phyloP scores from a whole-genome alignment of 2,329 filamentous ascomycete genomes.

The Aspergillus brasiliensis region DNA sequence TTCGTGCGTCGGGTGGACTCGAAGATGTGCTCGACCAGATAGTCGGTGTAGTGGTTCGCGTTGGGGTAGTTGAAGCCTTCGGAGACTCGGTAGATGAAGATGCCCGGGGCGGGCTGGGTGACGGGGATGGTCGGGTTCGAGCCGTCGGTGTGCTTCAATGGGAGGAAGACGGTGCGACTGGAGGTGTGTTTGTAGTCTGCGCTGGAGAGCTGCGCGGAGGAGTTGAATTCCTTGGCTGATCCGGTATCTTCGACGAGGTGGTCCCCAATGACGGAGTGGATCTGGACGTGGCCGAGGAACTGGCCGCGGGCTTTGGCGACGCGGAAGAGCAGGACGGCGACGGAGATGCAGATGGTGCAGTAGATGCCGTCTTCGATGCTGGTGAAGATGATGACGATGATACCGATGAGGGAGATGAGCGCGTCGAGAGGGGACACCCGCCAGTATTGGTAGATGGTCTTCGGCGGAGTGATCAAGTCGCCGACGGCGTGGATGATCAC shows the following conservation, averaged over 20 bases:
- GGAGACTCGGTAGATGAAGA: slow-evolving; percentile 93
- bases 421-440: slow-evolving; percentile 85
- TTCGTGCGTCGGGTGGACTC: slow-evolving; percentile 75
- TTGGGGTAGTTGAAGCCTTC: slow-evolving; percentile 98
- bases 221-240: slow-evolving; percentile 61
- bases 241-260: slow-evolving; percentile 65
- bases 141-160: slow-evolving; percentile 83
- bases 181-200: slow-evolving; percentile 50
- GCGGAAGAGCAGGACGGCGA: slow-evolving; percentile 77
- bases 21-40: slow-evolving; percentile 70
- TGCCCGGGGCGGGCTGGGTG: slow-evolving; percentile 79
- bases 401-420: slow-evolving; percentile 86
- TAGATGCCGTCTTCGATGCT: slow-evolving; percentile 93
- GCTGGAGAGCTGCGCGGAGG: slow-evolving; percentile 21
- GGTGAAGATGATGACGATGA: slow-evolving; percentile 83
- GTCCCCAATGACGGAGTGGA: slow-evolving; percentile 82
- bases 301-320: slow-evolving; percentile 78
- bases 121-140: slow-evolving; percentile 82
- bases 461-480: slow-evolving; percentile 85
- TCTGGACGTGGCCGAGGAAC: slow-evolving; percentile 79
- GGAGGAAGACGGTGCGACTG: slow-evolving; percentile 79
- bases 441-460: slow-evolving; percentile 94
- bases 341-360: slow-evolving; percentile 73
- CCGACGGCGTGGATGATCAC: slow-evolving; percentile 96
- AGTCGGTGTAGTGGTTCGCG: slow-evolving; percentile 82